Evolutionary conservation across 257 asterid genomes (phyloP).

Genomic region (Gynochthodes officinalis): DNA sequence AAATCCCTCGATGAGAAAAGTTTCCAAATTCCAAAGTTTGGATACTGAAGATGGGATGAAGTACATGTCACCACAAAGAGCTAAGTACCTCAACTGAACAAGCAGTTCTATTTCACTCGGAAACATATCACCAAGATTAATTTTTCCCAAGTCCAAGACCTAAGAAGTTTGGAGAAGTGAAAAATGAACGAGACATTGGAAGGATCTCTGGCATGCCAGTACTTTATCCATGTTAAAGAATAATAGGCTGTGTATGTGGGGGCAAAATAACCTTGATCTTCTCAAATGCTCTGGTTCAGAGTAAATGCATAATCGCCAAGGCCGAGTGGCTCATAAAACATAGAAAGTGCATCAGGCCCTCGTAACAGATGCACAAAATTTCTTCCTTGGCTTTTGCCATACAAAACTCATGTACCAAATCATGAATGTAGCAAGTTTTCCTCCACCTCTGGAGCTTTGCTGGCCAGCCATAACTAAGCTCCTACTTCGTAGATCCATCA

Average conservation of each 20-base stretch:
- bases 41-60: conserved; percentile 6
- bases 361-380: conserved; percentile 1
- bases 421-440: conserved; percentile 24
- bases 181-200: conserved; percentile 1
- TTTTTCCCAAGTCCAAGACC: conserved; percentile 19
- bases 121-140: neutral
- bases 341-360: neutral
- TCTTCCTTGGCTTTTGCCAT: conserved; percentile 9
- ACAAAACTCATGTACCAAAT: conserved; percentile 24
- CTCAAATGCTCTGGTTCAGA: neutral
- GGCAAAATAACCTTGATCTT: neutral
- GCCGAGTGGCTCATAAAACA: neutral
- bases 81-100: conserved; percentile 18
- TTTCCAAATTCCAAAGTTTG: conserved; percentile 11
- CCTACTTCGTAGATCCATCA: conserved; percentile 24
- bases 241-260: neutral
- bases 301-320: neutral
- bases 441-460: conserved; percentile 10
- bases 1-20: neutral
- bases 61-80: neutral
- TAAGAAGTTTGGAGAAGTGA: conserved; percentile 6
- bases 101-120: neutral
- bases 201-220: neutral
- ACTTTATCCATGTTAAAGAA: neutral
- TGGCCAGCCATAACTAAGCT: conserved; percentile 15